Base-by-base conservation (phyloP, 2,329 filamentous ascomycete species). In the Sordariomycetes sp. region DNA sequence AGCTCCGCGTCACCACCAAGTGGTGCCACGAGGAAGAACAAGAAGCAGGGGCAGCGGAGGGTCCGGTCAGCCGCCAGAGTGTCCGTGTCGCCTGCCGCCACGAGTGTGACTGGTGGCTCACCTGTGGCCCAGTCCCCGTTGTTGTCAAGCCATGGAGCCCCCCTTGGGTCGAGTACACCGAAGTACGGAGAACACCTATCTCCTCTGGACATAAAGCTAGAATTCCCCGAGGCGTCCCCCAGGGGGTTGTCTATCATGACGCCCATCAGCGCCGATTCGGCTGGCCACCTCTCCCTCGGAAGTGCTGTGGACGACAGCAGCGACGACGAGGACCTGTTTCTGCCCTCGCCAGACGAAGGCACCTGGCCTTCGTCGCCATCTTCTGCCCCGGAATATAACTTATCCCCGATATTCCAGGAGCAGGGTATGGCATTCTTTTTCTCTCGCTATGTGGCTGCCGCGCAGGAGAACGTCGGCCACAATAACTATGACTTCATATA, bases 401-500 rank as follows among this genome's bases (percentile, higher is more conserved):
- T 68, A 22, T 66, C 61, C 43, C 67, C 70, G 25, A 67, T 66
- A 28, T 69, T 71, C 25, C 76, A 75, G 62, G 75, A 78, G 59
- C 70, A 69, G 14, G 76, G 75, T 40, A 74, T 71, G 2, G 74
- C 73, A 22, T 79, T 74, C 66, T 80, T 80, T 69, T 79, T 79
- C 63, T 76, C 77, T 4, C 73, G 76, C 43, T 79, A 78, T 61
- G 77, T 79, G 3, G 50, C 55, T 22, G 55, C 55, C 16, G 71
- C 71, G n/a, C 67, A 74, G 12, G 72, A 77, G 58, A 71, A 75
- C 62, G 67, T 71, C 18, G 74, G 74, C 5, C 73, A 75, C 61
- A 77, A 79, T 52, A 77, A 77, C 58, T 79, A 80, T 57, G 75
- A 79, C 62, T 80, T 78, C 64, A 69, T 82, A 58, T 76, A 74